Base-by-base conservation (phyloP, 2,329 filamentous ascomycete genomes). In the Ascochyta fabae region DNA sequence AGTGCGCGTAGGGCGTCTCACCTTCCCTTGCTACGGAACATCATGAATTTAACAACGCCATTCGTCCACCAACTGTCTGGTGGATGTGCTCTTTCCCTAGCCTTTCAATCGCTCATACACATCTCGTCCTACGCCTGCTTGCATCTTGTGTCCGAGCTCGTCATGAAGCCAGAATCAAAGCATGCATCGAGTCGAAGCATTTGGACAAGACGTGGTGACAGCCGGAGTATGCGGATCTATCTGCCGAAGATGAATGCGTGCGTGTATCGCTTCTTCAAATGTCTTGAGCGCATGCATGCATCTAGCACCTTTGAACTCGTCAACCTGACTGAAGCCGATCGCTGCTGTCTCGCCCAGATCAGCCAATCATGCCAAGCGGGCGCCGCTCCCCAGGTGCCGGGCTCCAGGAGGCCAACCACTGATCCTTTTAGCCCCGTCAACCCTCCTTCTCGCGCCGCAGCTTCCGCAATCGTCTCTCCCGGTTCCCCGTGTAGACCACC, bases 291-390 rank as follows among this genome's bases (percentile, higher is more conserved):
- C 42, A 27, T 45, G 40, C 19, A 16, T 31, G 12, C 29, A 12
- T 27, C 34, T 4, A 23, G 6, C 22, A 12, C n/a, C 15, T 35
- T 46, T 22, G 22, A 35, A 31, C 27, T 29, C 8, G 35, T 12
- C 6, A 3, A 23, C 13, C 10, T 35, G 15, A 7, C n/a, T 31
- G 35, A 9, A 46, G 48, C 6, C 22, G n/a, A 39, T 24, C 1
- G 7, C 5, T 10, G n/a, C 12, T 9, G 39, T 31, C 29, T 42
- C 31, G 16, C 22, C 13, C 1, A 9, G 3, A 22, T 23, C 6
- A 31, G 31, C 52, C 41, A 55, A 49, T 50, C 24, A 50, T 9
- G 15, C 8, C 6, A 6, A 3, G 24, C 52, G 52, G 46, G 22
- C 24, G 6, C 7, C 8, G 10, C 35, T 33, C 46, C 46, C 29